Evolutionary conservation across 257 asterid genomes (phyloP).

Genomic region (Fraxinus quadrangulata): DNA sequence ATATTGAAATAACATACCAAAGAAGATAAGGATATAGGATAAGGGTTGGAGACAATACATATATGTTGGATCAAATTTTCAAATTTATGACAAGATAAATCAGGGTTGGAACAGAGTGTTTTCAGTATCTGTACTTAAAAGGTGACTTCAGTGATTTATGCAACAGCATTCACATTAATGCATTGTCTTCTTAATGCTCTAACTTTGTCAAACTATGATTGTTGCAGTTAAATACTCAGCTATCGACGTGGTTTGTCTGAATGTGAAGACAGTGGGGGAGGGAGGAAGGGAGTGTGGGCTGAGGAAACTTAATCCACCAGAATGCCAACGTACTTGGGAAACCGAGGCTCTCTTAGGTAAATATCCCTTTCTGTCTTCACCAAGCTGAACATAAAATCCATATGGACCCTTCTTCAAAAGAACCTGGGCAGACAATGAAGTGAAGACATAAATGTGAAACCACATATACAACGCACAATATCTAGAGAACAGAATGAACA

Average conservation of each 20-base stretch:
- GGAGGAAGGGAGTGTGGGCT: not conserved
- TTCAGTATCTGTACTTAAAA: not conserved
- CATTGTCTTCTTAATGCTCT: not conserved
- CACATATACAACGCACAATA: slow-evolving; percentile 16
- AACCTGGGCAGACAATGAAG: slow-evolving; percentile 43
- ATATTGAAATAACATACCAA: not conserved
- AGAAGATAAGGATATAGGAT: not conserved
- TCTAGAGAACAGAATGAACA: slow-evolving; percentile 14
- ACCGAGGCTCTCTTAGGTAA: slow-evolving; percentile 79
- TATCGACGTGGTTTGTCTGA: not conserved
- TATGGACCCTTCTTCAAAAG: slow-evolving; percentile 85
- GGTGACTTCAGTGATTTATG: not conserved
- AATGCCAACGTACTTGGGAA: slow-evolving; percentile 51
- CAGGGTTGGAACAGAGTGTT: not conserved
- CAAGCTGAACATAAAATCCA: slow-evolving; percentile 89
- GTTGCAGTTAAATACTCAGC: not conserved
- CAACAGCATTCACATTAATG: not conserved
- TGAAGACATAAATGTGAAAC: slow-evolving; percentile 22
- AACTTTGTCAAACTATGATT: not conserved
- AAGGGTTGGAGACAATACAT: not conserved
- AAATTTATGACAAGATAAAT: not conserved
- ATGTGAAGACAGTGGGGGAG: not conserved
- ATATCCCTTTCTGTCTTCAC: slow-evolving; percentile 85
- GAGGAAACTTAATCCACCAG: slow-evolving; percentile 20
- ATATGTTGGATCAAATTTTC: not conserved